Evolutionary conservation across 2,329 filamentous ascomycete genomes (phyloP).

Genomic region (Passalora sequoiae): DNA sequence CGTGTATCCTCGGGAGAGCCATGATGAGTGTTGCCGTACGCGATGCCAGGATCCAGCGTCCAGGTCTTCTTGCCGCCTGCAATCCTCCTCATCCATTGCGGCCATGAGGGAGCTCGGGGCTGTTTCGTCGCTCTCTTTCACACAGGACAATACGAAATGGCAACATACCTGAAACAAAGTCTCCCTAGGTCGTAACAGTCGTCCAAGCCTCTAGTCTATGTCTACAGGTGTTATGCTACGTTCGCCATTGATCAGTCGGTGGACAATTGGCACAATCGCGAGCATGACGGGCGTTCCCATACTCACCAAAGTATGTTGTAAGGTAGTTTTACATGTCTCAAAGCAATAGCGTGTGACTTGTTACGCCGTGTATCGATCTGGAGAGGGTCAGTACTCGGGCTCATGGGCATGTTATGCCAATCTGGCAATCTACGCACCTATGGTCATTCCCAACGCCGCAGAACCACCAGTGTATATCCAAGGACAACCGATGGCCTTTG

Average conservation of each 20-base stretch:
- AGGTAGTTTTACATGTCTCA: slow-evolving; percentile 30
- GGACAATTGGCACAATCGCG: too few species aligned
- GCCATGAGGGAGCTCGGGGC: too few species aligned
- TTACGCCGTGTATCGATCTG: slow-evolving; percentile 20
- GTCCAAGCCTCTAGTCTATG: slow-evolving; percentile 33
- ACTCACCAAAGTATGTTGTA: slow-evolving; percentile 20
- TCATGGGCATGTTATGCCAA: not conserved
- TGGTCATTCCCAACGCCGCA: slow-evolving; percentile 27
- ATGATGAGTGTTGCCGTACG: too few species aligned
- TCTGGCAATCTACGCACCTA: slow-evolving; percentile 20
- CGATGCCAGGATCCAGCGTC: too few species aligned
- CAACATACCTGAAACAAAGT: slow-evolving; percentile 24
- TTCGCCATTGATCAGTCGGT: too few species aligned
- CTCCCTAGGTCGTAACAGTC: slow-evolving; percentile 25
- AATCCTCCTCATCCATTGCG: too few species aligned
- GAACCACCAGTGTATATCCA: slow-evolving; percentile 17
- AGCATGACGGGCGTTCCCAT: too few species aligned
- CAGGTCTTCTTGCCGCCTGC: too few species aligned
- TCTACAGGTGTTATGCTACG: slow-evolving; percentile 21
- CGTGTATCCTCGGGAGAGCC: too few species aligned
- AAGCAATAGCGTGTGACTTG: slow-evolving; percentile 14
- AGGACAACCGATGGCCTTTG: slow-evolving; percentile 14
- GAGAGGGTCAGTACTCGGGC: slow-evolving; percentile 9
- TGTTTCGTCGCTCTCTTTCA: too few species aligned
- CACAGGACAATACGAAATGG: too few species aligned